Base-by-base conservation (phyloP, 2,329 filamentous ascomycete genomes). In the Dryadomyces quercivorus region DNA sequence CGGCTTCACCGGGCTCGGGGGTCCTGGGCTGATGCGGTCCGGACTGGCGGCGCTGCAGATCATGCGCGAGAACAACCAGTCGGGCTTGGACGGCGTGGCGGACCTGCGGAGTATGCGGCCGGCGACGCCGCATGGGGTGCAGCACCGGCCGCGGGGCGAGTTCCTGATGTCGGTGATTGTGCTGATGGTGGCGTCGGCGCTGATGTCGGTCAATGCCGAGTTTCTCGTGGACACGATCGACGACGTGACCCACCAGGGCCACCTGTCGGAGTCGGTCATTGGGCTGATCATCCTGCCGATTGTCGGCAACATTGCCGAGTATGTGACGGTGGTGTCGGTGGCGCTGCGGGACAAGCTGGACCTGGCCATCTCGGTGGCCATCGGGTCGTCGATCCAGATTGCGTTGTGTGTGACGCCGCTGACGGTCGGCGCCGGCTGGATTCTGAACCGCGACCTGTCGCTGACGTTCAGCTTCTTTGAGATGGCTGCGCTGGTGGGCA, bases 381-480 rank as follows among this genome's bases (percentile, higher is more conserved):
- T 92, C 63, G 87, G 87, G 47, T 88, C 84, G 57, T 88, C 84
- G 66, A 82, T 91, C 65, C 87, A 92, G 68, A 91, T 92, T 63
- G 86, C 87, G 21, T 74, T 92, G 38, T 82, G 90, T 50, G 86
- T 91, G 49, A 90, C 87, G 1, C 87, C 87, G 0, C 85, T 87
- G 69, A 73, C 91, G 52, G 86, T 91, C 53, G 81, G 91, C 59
- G 75, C 91, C 45, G 87, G 86, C 57, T 91, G 87, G 87, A 83
- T 85, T 61, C 80, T 87, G 69, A 76, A 76, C 51, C 72, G 77
- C 58, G 73, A 81, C 18, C 85, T 87, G 81, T 78, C 85, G 21
- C 75, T 93, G 42, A 89, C 91, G 71, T 94, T 94, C 67, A 88
- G 88, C 59, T 76, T 88, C 48, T 94, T 93, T 68, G 88, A 94